Evolutionary conservation across 768 basidiomycete species (phyloP), one percentile per base, ranked within the genome.

Genomic region (Hypholoma sublateritium): DNA sequence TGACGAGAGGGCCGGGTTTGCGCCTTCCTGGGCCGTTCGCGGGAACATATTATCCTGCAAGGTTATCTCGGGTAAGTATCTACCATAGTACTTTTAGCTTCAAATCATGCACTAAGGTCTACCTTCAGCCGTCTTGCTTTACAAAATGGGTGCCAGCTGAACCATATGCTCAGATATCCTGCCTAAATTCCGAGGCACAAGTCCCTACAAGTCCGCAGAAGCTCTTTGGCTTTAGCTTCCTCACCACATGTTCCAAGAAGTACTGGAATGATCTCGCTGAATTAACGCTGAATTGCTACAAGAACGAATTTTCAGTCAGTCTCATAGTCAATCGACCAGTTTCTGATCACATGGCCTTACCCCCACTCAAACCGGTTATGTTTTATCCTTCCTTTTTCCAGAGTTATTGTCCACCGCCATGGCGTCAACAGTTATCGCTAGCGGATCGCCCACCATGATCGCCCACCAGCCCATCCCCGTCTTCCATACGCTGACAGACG

Each of bases 401-500:
- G 39, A 14, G 7, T 16, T 41, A 6, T 41, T 17, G 13, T 13
- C 39, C 13, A 22, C 46, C 25, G 11, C 22, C 22, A 25, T 24
- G 24, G 25, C 24, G 4, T 42, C 17, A 42, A 13, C 0, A 32
- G 12, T 34, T 45, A 16, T 36, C 19, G 32, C 42, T 13, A 11
- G 32, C 43, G 24, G 16, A 14, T 24, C 25, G 24, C 28, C 42
- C 6, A 52, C 42, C 47, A 56, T 56, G 56, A 57, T 57, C 28
- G 24, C 83, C 17, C 71, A 81, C 59, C 74, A 81, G 53, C 74
- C 79, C 2, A 83, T 91, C 57, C 87, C 88, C 0, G 67, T 90
- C 7, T 86, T 81, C 64, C 81, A 79, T 6, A 79, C 77, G 45
- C 78, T 89, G 53, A 72, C 73, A 14, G 77, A 86, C 45, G 75